These are phyloP conservation scores for Hyaloperonospora arabidopsidis DNA, from an alignment of 352 stramenopile species.

Conservation along the genomic window DNA sequence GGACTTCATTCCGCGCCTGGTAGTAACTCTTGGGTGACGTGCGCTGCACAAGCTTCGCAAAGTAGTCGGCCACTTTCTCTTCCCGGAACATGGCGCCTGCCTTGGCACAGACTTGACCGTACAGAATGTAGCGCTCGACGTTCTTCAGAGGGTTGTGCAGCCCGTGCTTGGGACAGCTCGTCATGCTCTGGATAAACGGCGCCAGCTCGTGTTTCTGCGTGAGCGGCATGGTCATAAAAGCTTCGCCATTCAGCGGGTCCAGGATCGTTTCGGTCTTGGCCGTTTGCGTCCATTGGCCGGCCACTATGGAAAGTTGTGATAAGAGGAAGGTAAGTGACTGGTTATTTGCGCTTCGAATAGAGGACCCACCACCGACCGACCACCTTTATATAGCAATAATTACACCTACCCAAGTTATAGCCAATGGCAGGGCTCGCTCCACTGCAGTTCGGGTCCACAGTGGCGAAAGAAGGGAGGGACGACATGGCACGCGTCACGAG, in stretches of 20 bases:
- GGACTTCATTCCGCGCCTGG: slow-evolving; percentile 89
- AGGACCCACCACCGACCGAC: too few relatives aligned
- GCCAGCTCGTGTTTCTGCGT: slow-evolving; percentile 85
- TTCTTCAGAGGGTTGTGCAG: slow-evolving; percentile 99
- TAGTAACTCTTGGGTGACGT: slow-evolving; percentile 96
- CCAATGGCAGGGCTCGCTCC: slow-evolving; percentile 69
- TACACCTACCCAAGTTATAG: slow-evolving; percentile 75
- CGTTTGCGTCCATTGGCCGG: slow-evolving; percentile 83
- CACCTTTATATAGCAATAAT: too few relatives aligned
- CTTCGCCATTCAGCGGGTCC: slow-evolving; percentile 91
- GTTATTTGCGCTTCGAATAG: too few relatives aligned
- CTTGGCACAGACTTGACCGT: slow-evolving; percentile 77
- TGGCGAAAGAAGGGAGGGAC: slow-evolving; percentile 86
- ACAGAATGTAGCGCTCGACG: slow-evolving; percentile 88
- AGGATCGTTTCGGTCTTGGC: slow-evolving; percentile 77
- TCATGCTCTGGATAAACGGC: slow-evolving; percentile 91
- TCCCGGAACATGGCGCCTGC: slow-evolving; percentile 75
- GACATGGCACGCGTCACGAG: slow-evolving; percentile 36
- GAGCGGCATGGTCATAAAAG: slow-evolving; percentile 91
- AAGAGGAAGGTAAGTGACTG: neutral
- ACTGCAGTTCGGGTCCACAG: slow-evolving; percentile 87
- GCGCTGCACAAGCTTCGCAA: slow-evolving; percentile 92
- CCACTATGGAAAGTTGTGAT: slow-evolving; percentile 34
- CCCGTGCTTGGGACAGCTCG: slow-evolving; percentile 90
- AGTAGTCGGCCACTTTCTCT: slow-evolving; percentile 92